Percentiles rank a stretch among this genome's conserved stretches.
phyloP scores from a whole-genome alignment of 169 alveolate genomes.

The Plasmodium relictum region DNA sequence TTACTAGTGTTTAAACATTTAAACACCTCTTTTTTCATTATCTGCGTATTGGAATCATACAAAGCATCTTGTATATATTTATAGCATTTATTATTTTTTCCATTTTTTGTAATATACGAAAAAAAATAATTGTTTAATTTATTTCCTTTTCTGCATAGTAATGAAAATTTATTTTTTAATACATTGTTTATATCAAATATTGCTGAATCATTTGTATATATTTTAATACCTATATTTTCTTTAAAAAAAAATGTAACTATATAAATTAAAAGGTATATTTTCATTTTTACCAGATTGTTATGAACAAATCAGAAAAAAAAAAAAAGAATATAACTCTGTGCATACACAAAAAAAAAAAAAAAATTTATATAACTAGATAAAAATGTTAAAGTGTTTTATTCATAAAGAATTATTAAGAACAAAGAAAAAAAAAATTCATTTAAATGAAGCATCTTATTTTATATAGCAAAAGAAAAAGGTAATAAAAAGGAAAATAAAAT shows the following conservation, averaged over 20 bases:
- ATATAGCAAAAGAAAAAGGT: too few relatives aligned
- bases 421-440: too few relatives aligned
- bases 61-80: constrained; percentile 72
- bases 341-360: constrained; percentile 9
- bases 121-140: constrained; percentile 73
- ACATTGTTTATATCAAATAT: constrained; percentile 68
- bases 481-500: too few relatives aligned
- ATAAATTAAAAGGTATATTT: constrained; percentile 47
- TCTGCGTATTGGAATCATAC: constrained; percentile 71
- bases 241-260: constrained; percentile 59
- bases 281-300: constrained; percentile 41
- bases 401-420: too few relatives aligned
- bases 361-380: background rate
- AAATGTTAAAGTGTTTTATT: too few relatives aligned
- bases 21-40: constrained; percentile 61
- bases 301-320: constrained; percentile 24
- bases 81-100: constrained; percentile 70
- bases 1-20: constrained; percentile 48
- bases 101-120: constrained; percentile 72
- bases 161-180: constrained; percentile 36
- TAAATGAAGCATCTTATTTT: too few relatives aligned
- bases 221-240: constrained; percentile 66
- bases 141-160: constrained; percentile 74
- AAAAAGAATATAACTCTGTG: constrained; percentile 22
- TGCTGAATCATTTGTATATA: constrained; percentile 62